Percentiles rank a stretch among this genome's conserved stretches.
Conservation (phyloP, 352 stramenopile genomes). For the Globisporangium spinosum region DNA sequence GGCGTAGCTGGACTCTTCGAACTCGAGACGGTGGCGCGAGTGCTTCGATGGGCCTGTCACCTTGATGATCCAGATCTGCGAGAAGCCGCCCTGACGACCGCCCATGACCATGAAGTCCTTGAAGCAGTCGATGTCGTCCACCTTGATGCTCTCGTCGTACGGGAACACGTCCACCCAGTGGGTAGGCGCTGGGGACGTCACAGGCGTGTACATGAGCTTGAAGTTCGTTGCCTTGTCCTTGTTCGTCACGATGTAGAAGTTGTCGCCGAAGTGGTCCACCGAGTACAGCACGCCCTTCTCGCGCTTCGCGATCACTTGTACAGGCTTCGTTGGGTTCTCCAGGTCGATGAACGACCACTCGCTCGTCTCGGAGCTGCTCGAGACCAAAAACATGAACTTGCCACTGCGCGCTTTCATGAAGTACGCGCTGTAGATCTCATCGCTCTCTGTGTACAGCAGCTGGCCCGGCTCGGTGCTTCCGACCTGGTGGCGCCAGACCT, state of each 20-base stretch:
- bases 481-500: conserved; percentile 91
- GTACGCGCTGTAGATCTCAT: conserved; percentile 92
- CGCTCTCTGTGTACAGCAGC: conserved; percentile 92
- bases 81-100: conserved; percentile 84
- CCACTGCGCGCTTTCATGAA: conserved; percentile 91
- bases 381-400: conserved; percentile 91
- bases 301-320: conserved; percentile 62
- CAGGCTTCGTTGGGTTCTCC: conserved; percentile 37
- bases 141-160: conserved; percentile 74
- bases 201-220: conserved; percentile 81
- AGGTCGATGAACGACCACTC: conserved; percentile 86
- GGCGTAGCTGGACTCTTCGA: conserved; percentile 90
- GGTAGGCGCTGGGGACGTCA: conserved; percentile 39
- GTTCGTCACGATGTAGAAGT: conserved; percentile 95
- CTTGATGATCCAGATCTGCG: conserved; percentile 82
- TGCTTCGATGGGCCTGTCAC: conserved; percentile 43
- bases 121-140: conserved; percentile 89
- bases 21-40: conserved; percentile 66
- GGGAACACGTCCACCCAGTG: conserved; percentile 89
- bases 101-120: conserved; percentile 82
- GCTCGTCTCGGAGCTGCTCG: conserved; percentile 89
- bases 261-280: conserved; percentile 83
- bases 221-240: conserved; percentile 92
- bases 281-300: conserved; percentile 74
- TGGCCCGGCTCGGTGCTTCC: conserved; percentile 73